A percentile compares a stretch with the other conserved stretches of the same genome.
These are phyloP conservation scores for Gracilaria vermiculophylla DNA, from an alignment of 23 red algal species.

Conservation along the genomic window DNA sequence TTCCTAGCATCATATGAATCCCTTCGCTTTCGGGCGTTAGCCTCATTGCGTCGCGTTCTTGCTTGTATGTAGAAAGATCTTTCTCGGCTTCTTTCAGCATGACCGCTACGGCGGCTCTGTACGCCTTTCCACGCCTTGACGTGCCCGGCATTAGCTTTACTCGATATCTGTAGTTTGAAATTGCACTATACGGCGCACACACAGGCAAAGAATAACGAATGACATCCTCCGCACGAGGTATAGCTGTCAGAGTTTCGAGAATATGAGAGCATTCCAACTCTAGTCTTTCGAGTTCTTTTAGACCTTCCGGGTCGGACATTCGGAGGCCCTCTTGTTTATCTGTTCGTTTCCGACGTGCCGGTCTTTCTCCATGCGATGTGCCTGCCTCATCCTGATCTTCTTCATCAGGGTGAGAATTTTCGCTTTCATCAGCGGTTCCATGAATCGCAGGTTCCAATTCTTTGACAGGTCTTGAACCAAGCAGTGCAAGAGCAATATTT, in stretches of 20 bases:
- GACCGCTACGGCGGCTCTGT: conserved; percentile 42
- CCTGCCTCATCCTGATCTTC: conserved; percentile 7
- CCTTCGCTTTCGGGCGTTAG: conserved; percentile 59
- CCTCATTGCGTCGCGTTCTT: conserved; percentile 70
- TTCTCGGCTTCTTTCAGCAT: conserved; percentile 62
- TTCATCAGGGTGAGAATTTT: background rate
- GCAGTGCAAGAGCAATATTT: conserved; percentile 76
- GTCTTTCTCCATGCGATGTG: background rate
- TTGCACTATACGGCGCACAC: conserved; percentile 84
- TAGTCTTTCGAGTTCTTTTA: conserved; percentile 45
- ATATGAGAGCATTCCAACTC: conserved; percentile 28
- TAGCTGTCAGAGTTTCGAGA: conserved; percentile 81
- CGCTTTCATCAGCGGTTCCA: background rate
- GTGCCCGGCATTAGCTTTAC: conserved; percentile 94
- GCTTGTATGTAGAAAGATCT: conserved; percentile 25
- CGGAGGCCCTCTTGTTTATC: conserved; percentile 41
- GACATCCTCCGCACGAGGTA: conserved; percentile 63
- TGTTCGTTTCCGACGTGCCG: conserved; percentile 6
- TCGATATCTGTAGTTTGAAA: conserved; percentile 83
- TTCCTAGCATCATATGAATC: conserved; percentile 66
- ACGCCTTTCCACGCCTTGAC: conserved; percentile 88
- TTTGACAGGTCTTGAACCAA: conserved; percentile 78
- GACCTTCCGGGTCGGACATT: conserved; percentile 42
- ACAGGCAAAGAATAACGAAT: conserved; percentile 84
- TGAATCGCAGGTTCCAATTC: conserved; percentile 8